phyloP scores from a whole-genome alignment of 2,329 filamentous ascomycete species.

The Fusarium zealandicum region DNA sequence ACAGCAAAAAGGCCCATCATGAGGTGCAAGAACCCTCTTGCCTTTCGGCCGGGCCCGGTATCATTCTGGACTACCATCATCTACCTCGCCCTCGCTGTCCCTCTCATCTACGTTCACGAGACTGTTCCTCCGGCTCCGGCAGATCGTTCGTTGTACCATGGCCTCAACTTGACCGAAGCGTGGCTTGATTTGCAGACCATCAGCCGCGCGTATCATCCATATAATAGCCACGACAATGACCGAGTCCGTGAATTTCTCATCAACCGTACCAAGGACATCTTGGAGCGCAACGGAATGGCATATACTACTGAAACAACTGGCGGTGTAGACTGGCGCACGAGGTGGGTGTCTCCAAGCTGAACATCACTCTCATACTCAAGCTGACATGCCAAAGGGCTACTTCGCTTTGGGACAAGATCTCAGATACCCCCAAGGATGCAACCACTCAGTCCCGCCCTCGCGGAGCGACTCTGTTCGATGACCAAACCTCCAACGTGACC shows the following conservation, averaged over 20 bases:
- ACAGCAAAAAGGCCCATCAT: conserved; percentile 30
- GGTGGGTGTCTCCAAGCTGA: conserved; percentile 22
- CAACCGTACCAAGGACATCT: conserved; percentile 71
- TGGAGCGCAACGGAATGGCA: conserved; percentile 64
- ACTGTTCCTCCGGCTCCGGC: conserved; percentile 72
- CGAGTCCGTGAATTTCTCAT: conserved; percentile 79
- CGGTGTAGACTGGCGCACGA: conserved; percentile 41
- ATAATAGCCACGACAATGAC: conserved; percentile 86
- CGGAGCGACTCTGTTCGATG: conserved; percentile 75
- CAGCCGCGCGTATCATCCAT: conserved; percentile 81
- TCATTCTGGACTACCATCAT: conserved; percentile 78
- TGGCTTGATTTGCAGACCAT: conserved; percentile 84
- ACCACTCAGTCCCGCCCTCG: conserved; percentile 19
- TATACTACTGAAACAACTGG: conserved; percentile 53
- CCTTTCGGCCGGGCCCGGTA: conserved; percentile 82
- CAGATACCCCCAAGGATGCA: not conserved
- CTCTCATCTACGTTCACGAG: conserved; percentile 77
- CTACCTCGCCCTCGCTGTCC: conserved; percentile 80
- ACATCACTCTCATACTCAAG: not conserved
- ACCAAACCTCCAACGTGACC: conserved; percentile 80
- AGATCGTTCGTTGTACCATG: conserved; percentile 55
- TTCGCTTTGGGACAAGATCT: not conserved
- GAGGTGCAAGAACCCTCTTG: conserved; percentile 63
- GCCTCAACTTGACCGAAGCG: conserved; percentile 83
- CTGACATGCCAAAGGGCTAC: conserved; percentile 19